Base-by-base conservation (phyloP, 805 yeast genomes). In the Starmerella bacillaris region DNA sequence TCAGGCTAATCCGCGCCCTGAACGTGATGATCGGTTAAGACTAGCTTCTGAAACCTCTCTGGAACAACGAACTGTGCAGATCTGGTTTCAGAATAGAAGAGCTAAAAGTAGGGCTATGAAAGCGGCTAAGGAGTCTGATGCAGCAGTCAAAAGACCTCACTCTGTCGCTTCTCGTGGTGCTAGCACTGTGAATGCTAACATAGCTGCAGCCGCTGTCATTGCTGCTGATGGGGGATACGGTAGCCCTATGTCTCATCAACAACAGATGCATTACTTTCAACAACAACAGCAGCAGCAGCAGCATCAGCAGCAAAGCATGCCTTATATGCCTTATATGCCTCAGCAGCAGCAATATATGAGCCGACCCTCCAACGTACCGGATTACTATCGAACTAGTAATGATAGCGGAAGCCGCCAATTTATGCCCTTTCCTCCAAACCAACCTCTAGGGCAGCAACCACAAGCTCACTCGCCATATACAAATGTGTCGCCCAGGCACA, bases 1-100 rank as follows among this genome's bases (percentile, higher is more conserved):
- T 54, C 72, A 70, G 39, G 59, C 57, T 37, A 78, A 75, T 46
- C 76, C 78, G 24, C 80, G 78, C 44, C 94, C 94, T 2, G 65
- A 68, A 31, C 71, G 79, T 1, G 73, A 73, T 24, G 67, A 68
- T 32, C 60, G 94, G 27, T 78, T 75, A 51, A 68, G 65, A 16
- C 68, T 83, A 22, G 70, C 89, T 31, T 68, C 63, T 3, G 65
- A 66, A 39, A 78, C 92, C 1, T 76, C 74, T 3, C 71, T 84
- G 72, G 71, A 80, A 20, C 86, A 76, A 47, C 68, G 86, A 45
- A 82, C 83, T 12, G 92, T 84, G 4, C 65, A 94, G 37, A 82
- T 84, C 34, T 84, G 95, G 95, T 84, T 84, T 53, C 94, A 84
- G 54, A 84, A 84, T 51, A 62, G 93, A 42, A 60, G 95, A 42